These are phyloP conservation scores for Chionographis japonica DNA, from an alignment of 106 monocot species.

Conservation along the genomic window DNA sequence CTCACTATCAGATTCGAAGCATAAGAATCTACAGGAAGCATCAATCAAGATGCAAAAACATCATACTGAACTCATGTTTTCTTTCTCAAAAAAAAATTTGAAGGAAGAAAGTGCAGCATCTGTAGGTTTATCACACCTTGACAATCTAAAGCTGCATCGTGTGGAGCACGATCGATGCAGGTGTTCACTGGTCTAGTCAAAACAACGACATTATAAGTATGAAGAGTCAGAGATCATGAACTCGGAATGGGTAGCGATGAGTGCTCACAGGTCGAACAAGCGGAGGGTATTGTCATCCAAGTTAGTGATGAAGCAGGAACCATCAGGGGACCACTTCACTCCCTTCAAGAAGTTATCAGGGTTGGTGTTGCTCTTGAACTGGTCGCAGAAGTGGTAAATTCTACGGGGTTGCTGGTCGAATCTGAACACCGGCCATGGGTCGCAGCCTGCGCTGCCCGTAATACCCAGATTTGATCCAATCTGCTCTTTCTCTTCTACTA, in stretches of 20 bases:
- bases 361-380: conserved; percentile 30
- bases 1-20: conserved; percentile 44
- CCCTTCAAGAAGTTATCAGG: conserved; percentile 80
- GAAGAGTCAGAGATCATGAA: neutral
- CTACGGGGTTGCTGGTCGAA: conserved; percentile 54
- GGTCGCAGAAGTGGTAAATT: conserved; percentile 57
- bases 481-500: no score
- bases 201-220: neutral
- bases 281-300: conserved; percentile 80
- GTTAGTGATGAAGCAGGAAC: conserved; percentile 73
- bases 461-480: neutral
- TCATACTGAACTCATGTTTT: neutral
- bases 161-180: conserved; percentile 1
- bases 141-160: conserved; percentile 8
- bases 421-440: conserved; percentile 32
- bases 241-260: neutral
- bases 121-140: conserved; percentile 18
- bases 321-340: conserved; percentile 93
- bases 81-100: neutral
- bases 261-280: conserved; percentile 47
- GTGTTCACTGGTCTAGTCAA: conserved; percentile 36
- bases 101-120: neutral
- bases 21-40: conserved; percentile 52
- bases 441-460: neutral
- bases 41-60: neutral